Conservation (phyloP, 2,329 filamentous ascomycete species). For the Fusarium tanahbumbuense region DNA sequence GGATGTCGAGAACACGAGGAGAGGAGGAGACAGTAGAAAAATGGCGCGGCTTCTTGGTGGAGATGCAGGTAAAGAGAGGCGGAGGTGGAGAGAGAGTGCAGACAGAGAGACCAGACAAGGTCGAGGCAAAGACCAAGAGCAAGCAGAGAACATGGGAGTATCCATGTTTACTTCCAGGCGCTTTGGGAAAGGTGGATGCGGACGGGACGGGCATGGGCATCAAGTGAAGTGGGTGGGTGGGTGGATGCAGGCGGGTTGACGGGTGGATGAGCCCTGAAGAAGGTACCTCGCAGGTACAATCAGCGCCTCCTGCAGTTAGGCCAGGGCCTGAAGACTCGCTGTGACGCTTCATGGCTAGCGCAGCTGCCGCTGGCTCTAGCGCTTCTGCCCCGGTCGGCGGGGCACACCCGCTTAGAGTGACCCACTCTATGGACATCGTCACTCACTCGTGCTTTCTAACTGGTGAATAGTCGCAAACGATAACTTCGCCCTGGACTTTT, state of each 20-base stretch:
- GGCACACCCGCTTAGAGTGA: constrained; percentile 8
- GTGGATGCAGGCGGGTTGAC: background rate
- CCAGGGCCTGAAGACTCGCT: constrained; percentile 16
- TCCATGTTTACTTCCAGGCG: constrained; percentile 44
- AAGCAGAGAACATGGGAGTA: constrained; percentile 15
- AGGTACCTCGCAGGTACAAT: constrained; percentile 39
- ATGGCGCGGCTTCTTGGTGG: constrained; percentile 33
- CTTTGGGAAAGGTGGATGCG: constrained; percentile 42
- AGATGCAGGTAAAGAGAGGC: constrained; percentile 12
- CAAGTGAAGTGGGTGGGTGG: constrained; percentile 2
- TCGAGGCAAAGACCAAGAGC: constrained; percentile 25
- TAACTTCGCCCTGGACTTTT: constrained; percentile 10
- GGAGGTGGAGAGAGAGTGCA: constrained; percentile 27
- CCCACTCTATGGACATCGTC: constrained; percentile 13
- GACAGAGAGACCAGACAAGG: constrained; percentile 15
- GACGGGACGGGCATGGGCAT: constrained; percentile 35
- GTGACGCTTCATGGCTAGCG: constrained; percentile 25
- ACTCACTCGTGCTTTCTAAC: constrained; percentile 37
- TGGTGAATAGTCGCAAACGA: constrained; percentile 26
- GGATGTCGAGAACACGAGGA: constrained; percentile 36
- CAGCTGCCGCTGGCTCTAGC: constrained; percentile 25
- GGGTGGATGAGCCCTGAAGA: constrained; percentile 8
- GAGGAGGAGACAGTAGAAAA: constrained; percentile 35
- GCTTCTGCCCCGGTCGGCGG: constrained; percentile 15
- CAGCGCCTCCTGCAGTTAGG: constrained; percentile 1